Percentiles rank a stretch among this genome's conserved stretches.
Evolutionary conservation across 2,329 filamentous ascomycete genomes (phyloP).

Genomic region (Colletotrichum agaves): DNA sequence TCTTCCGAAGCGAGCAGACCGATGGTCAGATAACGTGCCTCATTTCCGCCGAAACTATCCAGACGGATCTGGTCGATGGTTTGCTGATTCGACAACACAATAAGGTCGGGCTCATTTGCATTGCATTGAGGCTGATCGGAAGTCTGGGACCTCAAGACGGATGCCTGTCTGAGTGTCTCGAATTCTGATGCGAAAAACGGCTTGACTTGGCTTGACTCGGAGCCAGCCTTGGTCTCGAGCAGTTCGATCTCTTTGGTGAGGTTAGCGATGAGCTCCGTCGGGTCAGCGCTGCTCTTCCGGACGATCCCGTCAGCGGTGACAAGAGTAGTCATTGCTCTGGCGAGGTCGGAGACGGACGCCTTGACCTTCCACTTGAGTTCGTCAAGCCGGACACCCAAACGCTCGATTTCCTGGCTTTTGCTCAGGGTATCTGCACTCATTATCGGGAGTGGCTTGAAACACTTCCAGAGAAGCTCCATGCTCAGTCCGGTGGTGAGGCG

Average conservation of each 20-base stretch:
- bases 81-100: conserved; percentile 60
- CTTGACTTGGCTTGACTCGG: conserved; percentile 51
- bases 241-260: conserved; percentile 62
- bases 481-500: conserved; percentile 78
- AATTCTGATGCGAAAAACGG: conserved; percentile 67
- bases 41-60: conserved; percentile 21
- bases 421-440: conserved; percentile 57
- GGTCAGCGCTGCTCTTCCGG: conserved; percentile 54
- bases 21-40: conserved; percentile 27
- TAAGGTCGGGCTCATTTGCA: conserved; percentile 50
- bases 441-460: conserved; percentile 72
- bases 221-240: conserved; percentile 59
- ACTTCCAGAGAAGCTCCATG: conserved; percentile 83
- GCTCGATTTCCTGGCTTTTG: conserved; percentile 62
- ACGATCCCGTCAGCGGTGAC: conserved; percentile 67
- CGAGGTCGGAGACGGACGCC: conserved; percentile 62
- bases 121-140: conserved; percentile 5
- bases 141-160: conserved; percentile 52
- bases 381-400: conserved; percentile 70
- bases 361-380: conserved; percentile 67
- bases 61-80: conserved; percentile 57
- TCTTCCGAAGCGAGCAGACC: conserved; percentile 32
- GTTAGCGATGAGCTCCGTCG: conserved; percentile 59
- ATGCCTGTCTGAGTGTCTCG: conserved; percentile 65
- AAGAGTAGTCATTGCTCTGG: conserved; percentile 64